Evolutionary conservation across 2,329 filamentous ascomycete species (phyloP).

Genomic region (Xylaria arbuscula): DNA sequence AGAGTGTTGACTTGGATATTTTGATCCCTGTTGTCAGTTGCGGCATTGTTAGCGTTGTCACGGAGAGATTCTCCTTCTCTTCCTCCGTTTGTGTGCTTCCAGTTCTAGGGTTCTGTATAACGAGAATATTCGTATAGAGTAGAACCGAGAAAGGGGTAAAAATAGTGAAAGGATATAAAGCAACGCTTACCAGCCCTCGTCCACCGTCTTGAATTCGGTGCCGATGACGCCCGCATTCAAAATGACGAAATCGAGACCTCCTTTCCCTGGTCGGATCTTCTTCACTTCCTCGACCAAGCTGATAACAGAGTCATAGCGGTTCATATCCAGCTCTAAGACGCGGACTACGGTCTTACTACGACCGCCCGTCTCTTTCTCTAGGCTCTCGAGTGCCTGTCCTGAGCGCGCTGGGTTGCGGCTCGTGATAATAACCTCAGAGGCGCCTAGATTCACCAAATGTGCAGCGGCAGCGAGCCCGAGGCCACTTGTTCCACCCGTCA

Average conservation of each 20-base stretch:
- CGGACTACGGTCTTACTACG: slow-evolving; percentile 40
- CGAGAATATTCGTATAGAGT: background rate
- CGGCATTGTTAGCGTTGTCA: background rate
- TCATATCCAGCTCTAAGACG: slow-evolving; percentile 45
- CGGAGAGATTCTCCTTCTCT: too few relatives aligned
- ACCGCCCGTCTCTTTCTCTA: slow-evolving; percentile 47
- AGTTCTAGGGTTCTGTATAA: background rate
- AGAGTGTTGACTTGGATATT: slow-evolving; percentile 69
- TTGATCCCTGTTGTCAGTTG: slow-evolving; percentile 54
- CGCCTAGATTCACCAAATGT: slow-evolving; percentile 55
- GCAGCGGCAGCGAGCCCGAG: slow-evolving; percentile 55
- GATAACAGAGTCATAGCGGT: slow-evolving; percentile 43
- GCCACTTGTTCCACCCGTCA: slow-evolving; percentile 57
- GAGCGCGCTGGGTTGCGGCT: slow-evolving; percentile 53
- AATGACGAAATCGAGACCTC: slow-evolving; percentile 44
- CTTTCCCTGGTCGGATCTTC: slow-evolving; percentile 37
- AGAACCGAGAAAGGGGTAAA: background rate
- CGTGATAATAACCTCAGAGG: slow-evolving; percentile 55
- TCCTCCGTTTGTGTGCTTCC: background rate
- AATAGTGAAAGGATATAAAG: background rate
- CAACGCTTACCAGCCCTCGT: slow-evolving; percentile 46
- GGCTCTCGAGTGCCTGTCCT: slow-evolving; percentile 52
- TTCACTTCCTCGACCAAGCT: slow-evolving; percentile 42
- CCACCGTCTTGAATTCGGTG: slow-evolving; percentile 38
- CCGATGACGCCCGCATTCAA: slow-evolving; percentile 46